A percentile compares a stretch with the other conserved stretches of the same genome.
Evolutionary conservation across 2,329 filamentous ascomycete species (phyloP).

Genomic region (Zelopaecilomyces penicillatus): DNA sequence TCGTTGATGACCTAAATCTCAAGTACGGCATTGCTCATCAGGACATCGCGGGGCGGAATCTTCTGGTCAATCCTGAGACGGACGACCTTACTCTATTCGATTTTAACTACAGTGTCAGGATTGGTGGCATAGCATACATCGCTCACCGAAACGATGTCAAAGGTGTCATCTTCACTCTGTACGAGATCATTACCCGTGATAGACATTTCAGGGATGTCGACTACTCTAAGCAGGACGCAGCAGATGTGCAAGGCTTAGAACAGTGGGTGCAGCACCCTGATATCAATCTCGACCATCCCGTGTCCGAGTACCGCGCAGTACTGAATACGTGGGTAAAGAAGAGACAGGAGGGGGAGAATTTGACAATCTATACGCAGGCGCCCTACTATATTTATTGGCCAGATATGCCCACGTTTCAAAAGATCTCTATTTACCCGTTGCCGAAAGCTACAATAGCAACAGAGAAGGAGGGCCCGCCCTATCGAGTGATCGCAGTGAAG

Average conservation of each 20-base stretch:
- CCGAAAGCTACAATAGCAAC: background rate
- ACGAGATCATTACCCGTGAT: conserved; percentile 28
- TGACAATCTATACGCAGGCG: conserved; percentile 10
- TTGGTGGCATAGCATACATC: background rate
- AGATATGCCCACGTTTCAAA: background rate
- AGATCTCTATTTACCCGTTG: background rate
- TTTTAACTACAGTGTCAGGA: conserved; percentile 17
- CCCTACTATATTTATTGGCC: conserved; percentile 19
- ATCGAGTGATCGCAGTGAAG: no score
- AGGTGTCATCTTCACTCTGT: conserved; percentile 25
- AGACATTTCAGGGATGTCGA: conserved; percentile 12
- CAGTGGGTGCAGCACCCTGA: conserved; percentile 25
- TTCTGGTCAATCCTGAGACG: conserved; percentile 25
- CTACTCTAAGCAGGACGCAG: conserved; percentile 18
- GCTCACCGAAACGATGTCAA: conserved; percentile 24
- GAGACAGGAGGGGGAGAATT: conserved; percentile 6
- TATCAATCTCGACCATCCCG: conserved; percentile 22
- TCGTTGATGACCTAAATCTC: conserved; percentile 31
- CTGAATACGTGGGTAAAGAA: conserved; percentile 19
- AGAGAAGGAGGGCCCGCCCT: background rate
- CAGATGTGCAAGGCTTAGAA: conserved; percentile 9
- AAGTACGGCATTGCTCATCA: conserved; percentile 28
- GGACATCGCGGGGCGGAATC: conserved; percentile 29
- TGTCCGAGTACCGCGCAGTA: conserved; percentile 19
- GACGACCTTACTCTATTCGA: conserved; percentile 28